Conservation (phyloP, 2,329 filamentous ascomycete species). For the Neurospora sp. region DNA sequence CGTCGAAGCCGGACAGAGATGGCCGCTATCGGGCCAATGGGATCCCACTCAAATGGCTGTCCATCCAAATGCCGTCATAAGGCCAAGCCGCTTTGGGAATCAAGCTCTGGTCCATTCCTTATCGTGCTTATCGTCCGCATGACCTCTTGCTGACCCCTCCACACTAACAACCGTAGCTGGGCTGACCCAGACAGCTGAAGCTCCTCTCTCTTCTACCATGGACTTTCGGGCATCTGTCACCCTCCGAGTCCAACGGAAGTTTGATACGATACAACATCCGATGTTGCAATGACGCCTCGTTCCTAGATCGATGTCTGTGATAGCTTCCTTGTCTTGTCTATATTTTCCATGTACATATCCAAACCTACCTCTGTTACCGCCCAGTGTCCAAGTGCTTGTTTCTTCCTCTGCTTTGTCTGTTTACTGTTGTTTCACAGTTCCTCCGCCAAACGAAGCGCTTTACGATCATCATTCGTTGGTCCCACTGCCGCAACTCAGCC, state of each 20-base stretch:
- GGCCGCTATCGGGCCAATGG: background rate
- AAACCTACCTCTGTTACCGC: background rate
- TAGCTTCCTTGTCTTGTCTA: background rate
- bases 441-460: background rate
- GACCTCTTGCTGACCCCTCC: background rate
- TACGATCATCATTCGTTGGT: background rate
- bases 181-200: background rate
- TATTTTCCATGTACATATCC: background rate
- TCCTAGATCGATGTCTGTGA: background rate
- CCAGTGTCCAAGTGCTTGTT: background rate
- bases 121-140: background rate
- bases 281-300: background rate
- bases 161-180: background rate
- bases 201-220: background rate
- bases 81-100: background rate
- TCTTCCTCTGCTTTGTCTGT: background rate
- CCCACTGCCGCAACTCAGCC: background rate
- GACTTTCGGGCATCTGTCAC: background rate
- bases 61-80: background rate
- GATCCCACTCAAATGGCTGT: background rate
- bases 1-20: background rate
- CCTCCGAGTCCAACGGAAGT: background rate
- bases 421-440: background rate
- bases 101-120: background rate
- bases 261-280: background rate